Percentiles rank a stretch among this genome's conserved stretches.
Evolutionary conservation across 768 basidiomycete species (phyloP).

Genomic region (Roridomyces roridus): DNA sequence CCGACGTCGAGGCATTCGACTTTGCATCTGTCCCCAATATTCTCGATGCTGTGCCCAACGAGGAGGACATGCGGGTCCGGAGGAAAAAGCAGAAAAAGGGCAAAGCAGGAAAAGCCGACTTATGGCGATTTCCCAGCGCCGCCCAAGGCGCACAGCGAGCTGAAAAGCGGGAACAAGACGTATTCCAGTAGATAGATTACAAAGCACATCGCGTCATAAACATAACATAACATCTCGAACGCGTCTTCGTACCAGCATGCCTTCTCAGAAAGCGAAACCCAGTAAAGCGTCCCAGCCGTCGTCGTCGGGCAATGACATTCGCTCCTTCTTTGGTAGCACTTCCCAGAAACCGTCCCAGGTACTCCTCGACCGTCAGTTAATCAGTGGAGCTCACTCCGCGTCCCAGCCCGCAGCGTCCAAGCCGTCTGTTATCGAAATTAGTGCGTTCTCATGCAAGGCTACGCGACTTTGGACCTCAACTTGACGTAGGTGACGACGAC

Average conservation of each 20-base stretch:
- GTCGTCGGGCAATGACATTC: slow-evolving; percentile 41
- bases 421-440: slow-evolving; percentile 35
- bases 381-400: background rate
- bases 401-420: background rate
- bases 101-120: slow-evolving; percentile 47
- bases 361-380: background rate
- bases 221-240: no score
- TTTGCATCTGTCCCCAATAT: slow-evolving; percentile 74
- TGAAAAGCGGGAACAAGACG: slow-evolving; percentile 75
- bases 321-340: slow-evolving; percentile 42
- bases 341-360: slow-evolving; percentile 7
- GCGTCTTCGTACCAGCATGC: slow-evolving; percentile 1
- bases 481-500: slow-evolving; percentile 26
- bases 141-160: slow-evolving; percentile 67
- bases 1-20: slow-evolving; percentile 61
- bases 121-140: slow-evolving; percentile 70
- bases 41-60: slow-evolving; percentile 61
- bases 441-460: slow-evolving; percentile 22
- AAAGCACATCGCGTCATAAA: slow-evolving; percentile 13
- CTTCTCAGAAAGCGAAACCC: slow-evolving; percentile 12
- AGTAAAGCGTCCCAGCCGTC: slow-evolving; percentile 27
- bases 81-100: slow-evolving; percentile 61
- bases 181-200: no score
- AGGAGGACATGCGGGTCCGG: slow-evolving; percentile 43
- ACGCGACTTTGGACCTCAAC: background rate